Conservation (phyloP, 768 basidiomycete genomes). For the Boletus rex-veris region DNA sequence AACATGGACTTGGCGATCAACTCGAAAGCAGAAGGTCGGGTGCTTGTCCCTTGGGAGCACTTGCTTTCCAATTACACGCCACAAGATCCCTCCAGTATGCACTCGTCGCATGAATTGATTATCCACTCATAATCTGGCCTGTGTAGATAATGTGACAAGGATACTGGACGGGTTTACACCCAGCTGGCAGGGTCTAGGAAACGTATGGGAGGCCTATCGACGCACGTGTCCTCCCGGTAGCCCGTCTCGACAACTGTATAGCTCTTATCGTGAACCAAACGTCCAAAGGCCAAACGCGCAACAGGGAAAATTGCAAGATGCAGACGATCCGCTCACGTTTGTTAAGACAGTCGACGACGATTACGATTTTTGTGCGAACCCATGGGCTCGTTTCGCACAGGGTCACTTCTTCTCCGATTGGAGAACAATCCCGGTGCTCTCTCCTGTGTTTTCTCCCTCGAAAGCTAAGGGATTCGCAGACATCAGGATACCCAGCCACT, state of each 20-base stretch:
- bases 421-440: slow-evolving; percentile 80
- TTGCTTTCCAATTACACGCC: slow-evolving; percentile 66
- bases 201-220: slow-evolving; percentile 92
- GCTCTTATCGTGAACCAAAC: slow-evolving; percentile 59
- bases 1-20: slow-evolving; percentile 96
- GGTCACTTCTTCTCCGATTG: slow-evolving; percentile 98
- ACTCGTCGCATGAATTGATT: not conserved
- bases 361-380: slow-evolving; percentile 75
- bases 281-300: slow-evolving; percentile 26
- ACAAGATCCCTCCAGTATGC: slow-evolving; percentile 34
- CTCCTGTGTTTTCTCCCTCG: slow-evolving; percentile 92
- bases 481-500: slow-evolving; percentile 93
- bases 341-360: slow-evolving; percentile 53
- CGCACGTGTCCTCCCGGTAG: slow-evolving; percentile 82
- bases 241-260: slow-evolving; percentile 78
- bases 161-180: slow-evolving; percentile 29
- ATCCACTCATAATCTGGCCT: not conserved
- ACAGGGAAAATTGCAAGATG: slow-evolving; percentile 21
- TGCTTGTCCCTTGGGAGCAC: slow-evolving; percentile 92
- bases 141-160: not conserved
- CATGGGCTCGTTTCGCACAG: slow-evolving; percentile 82
- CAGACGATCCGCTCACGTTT: slow-evolving; percentile 65
- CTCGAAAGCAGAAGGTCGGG: slow-evolving; percentile 87
- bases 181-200: slow-evolving; percentile 83
- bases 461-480: slow-evolving; percentile 84